phyloP scores from a whole-genome alignment of 805 yeast genomes.

The Ogataea zsoltii region DNA sequence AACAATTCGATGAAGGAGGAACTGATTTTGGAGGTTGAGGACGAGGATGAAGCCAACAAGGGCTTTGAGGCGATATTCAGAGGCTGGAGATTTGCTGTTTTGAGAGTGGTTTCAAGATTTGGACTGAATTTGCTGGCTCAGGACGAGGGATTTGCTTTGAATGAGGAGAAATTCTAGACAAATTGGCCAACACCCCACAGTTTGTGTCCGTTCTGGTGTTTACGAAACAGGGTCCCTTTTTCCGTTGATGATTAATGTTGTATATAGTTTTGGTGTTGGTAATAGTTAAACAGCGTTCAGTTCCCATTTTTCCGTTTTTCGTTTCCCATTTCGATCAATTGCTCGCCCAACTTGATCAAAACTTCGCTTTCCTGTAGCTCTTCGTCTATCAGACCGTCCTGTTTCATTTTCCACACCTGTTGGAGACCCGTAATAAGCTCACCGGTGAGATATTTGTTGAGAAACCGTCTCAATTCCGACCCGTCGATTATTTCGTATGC shows the following conservation, averaged over 20 bases:
- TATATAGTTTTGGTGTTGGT: constrained; percentile 17
- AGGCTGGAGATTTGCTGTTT: constrained; percentile 89
- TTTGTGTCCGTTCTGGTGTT: too few species aligned
- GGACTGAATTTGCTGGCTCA: constrained; percentile 63
- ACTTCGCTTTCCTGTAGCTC: constrained; percentile 17
- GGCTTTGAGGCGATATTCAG: constrained; percentile 63
- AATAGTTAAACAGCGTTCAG: neutral
- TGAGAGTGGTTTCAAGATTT: constrained; percentile 82
- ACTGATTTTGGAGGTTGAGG: constrained; percentile 28
- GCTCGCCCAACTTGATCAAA: constrained; percentile 22
- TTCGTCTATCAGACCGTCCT: constrained; percentile 16
- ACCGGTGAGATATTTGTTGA: constrained; percentile 48
- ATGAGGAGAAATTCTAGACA: constrained; percentile 41
- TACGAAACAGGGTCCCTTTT: too few species aligned
- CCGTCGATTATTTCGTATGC: constrained; percentile 52
- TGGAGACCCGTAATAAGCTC: constrained; percentile 46
- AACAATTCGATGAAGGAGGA: constrained; percentile 23
- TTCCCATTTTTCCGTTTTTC: constrained; percentile 2
- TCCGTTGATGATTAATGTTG: constrained; percentile 37
- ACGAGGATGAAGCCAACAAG: constrained; percentile 41
- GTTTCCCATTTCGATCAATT: constrained; percentile 20
- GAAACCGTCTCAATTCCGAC: constrained; percentile 48
- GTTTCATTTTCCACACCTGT: constrained; percentile 26
- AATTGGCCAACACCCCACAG: too few species aligned
- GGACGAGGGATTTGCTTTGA: constrained; percentile 44